phyloP scores from a whole-genome alignment of 2,329 filamentous ascomycete genomes.

The Blastomyces percursus region DNA sequence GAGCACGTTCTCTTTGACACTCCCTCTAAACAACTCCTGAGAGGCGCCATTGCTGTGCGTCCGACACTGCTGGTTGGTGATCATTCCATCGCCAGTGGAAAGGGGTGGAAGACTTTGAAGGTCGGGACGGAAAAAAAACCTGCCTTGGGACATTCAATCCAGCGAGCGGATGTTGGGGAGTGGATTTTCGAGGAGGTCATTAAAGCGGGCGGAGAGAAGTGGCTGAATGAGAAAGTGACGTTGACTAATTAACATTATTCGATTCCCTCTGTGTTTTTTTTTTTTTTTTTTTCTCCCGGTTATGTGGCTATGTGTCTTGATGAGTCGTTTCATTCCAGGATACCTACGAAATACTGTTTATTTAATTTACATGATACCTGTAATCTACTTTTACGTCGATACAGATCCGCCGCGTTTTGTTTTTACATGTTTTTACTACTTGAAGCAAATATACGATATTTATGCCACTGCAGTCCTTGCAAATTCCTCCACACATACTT shows the following conservation, averaged over 20 bases:
- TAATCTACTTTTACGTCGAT: background rate
- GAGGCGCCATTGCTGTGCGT: slow-evolving; percentile 18
- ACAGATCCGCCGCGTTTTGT: background rate
- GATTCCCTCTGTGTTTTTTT: background rate
- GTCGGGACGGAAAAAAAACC: slow-evolving; percentile 19
- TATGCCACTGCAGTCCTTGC: background rate
- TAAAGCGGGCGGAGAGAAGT: slow-evolving; percentile 12
- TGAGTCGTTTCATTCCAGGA: background rate
- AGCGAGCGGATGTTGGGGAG: slow-evolving; percentile 22
- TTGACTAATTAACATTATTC: slow-evolving; percentile 12
- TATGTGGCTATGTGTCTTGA: background rate
- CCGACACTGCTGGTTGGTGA: slow-evolving; percentile 21
- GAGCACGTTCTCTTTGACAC: slow-evolving; percentile 15
- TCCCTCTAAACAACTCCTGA: slow-evolving; percentile 12
- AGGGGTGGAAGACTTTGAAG: slow-evolving; percentile 17
- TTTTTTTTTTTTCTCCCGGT: background rate
- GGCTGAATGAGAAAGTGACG: slow-evolving; percentile 18
- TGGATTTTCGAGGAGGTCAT: slow-evolving; percentile 23
- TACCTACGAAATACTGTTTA: background rate
- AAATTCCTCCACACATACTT: too few relatives aligned
- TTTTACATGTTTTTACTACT: background rate
- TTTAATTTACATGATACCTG: background rate
- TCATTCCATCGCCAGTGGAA: slow-evolving; percentile 10
- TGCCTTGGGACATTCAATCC: slow-evolving; percentile 21
- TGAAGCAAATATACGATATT: background rate